Evolutionary conservation across 2,329 filamentous ascomycete species (phyloP), one percentile per base, ranked within the genome.

Genomic region (Thermoascus crustaceus): DNA sequence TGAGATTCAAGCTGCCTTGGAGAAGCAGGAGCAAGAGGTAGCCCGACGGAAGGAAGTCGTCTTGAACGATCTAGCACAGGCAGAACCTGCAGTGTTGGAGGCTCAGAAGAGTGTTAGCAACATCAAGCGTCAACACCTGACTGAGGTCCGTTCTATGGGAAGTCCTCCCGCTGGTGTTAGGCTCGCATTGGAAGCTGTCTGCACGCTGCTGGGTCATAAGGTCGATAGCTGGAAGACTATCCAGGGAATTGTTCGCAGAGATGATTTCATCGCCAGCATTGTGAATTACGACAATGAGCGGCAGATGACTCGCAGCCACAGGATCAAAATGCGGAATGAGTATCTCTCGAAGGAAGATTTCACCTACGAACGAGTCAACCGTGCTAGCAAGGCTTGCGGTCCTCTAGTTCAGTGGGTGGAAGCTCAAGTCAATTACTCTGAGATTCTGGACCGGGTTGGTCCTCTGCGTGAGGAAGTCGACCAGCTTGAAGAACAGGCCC

Each of bases 261-360:
- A 96, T 53, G 89, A 96, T 56, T 98, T 98, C 64, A 96, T 98
- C 62, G 85, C 87, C 32, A 95, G 85, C 64, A 98, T 98, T 53
- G 84, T 96, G 60, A 87, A 86, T 60, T 98, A 95, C 55, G 85
- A 95, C 68, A 98, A 95, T 54, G 88, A 91, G 62, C 80, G 73
- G 57, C 82, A 91, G 61, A 96, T 98, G 89, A 98, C 89, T 10
- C 82, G 78, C 51, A 66, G 68, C 17, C 73, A 91, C 47, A 76
- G 91, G 32, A 70, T 77, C 48, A 93, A 86, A 71, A 96, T 98
- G 89, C 80, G 84, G 52, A 85, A 81, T 41, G 87, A 95, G 26
- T 98, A 85, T 63, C 66, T 98, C 42, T 87, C 85, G 9, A 91
- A 93, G 58, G 82, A 89, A 4, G 88, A 96, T 40, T 98, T 96